Conservation (phyloP, 768 basidiomycete species). For the Lactarius sanguifluus region DNA sequence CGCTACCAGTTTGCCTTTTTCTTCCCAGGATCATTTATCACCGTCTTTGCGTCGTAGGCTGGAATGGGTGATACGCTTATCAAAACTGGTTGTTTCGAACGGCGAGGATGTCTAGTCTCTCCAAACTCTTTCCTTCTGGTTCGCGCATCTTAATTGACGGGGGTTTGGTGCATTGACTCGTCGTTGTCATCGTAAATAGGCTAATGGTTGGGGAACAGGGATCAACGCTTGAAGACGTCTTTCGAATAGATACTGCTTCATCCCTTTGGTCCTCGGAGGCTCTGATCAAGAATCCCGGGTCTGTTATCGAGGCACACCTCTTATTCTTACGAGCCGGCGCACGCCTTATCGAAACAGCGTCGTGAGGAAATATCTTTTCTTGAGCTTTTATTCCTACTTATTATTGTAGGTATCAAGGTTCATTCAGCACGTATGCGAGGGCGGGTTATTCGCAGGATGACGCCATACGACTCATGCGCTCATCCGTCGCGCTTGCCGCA, state of each 20-base stretch:
- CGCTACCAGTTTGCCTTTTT: conserved; percentile 52
- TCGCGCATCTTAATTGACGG: conserved; percentile 23
- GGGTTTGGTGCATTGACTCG: conserved; percentile 19
- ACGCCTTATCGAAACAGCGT: conserved; percentile 63
- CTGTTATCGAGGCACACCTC: conserved; percentile 58
- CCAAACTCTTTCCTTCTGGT: conserved; percentile 7
- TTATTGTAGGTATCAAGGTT: conserved; percentile 61
- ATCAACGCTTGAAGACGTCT: conserved; percentile 55
- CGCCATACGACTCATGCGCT: conserved; percentile 50
- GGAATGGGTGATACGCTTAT: not conserved
- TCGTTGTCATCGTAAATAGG: not conserved
- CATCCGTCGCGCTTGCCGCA: conserved; percentile 51
- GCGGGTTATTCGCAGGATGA: conserved; percentile 49
- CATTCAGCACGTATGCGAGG: conserved; percentile 50
- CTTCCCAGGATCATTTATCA: conserved; percentile 10
- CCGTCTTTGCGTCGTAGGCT: not conserved
- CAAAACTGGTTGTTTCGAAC: not conserved
- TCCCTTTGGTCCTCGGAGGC: conserved; percentile 74
- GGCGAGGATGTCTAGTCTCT: conserved; percentile 12
- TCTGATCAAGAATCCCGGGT: conserved; percentile 50
- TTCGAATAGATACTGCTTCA: conserved; percentile 49
- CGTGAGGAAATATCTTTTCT: conserved; percentile 44
- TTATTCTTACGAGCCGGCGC: conserved; percentile 67
- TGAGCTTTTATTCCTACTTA: not conserved
- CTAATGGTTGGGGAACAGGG: conserved; percentile 44